Conservation (phyloP, 2,329 filamentous ascomycete genomes). For the Beauveria scarabaeidicola region DNA sequence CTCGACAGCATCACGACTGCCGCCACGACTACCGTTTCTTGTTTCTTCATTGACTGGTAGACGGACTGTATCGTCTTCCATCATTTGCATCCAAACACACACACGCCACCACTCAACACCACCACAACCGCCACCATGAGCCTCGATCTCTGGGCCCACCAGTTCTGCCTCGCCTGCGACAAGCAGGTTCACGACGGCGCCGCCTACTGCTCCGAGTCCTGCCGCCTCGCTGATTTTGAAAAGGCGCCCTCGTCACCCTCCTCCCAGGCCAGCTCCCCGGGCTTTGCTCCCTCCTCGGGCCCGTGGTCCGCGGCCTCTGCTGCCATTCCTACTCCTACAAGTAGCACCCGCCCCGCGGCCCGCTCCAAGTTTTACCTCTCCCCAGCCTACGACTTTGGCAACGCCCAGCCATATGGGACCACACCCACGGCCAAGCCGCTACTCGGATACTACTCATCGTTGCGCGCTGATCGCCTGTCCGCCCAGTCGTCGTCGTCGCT, state of each 20-base stretch:
- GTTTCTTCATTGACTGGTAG: background rate
- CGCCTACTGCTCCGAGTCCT: constrained; percentile 87
- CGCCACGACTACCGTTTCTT: background rate
- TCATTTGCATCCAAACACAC: background rate
- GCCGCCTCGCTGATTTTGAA: constrained; percentile 81
- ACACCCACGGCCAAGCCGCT: constrained; percentile 34
- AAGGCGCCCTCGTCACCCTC: constrained; percentile 47
- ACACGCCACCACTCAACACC: background rate
- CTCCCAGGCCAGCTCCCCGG: constrained; percentile 51
- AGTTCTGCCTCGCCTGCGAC: constrained; percentile 93
- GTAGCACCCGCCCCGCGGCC: constrained; percentile 5
- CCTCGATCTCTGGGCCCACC: constrained; percentile 67
- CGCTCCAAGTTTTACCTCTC: constrained; percentile 56
- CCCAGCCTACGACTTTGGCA: constrained; percentile 67
- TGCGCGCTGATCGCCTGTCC: constrained; percentile 14
- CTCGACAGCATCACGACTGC: constrained; percentile 3
- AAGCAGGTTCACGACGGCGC: constrained; percentile 62
- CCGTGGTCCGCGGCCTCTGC: constrained; percentile 35
- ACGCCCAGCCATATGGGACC: constrained; percentile 48
- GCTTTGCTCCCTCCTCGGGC: constrained; percentile 42
- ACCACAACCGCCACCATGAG: constrained; percentile 36
- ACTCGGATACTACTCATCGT: constrained; percentile 22
- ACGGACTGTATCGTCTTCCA: background rate
- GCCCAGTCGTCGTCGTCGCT: constrained; percentile 9
- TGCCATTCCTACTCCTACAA: constrained; percentile 16